A percentile compares a stretch with the other conserved stretches of the same genome.
Evolutionary conservation across 305 asterid genomes (phyloP).

Genomic region (Plantago rigida): DNA sequence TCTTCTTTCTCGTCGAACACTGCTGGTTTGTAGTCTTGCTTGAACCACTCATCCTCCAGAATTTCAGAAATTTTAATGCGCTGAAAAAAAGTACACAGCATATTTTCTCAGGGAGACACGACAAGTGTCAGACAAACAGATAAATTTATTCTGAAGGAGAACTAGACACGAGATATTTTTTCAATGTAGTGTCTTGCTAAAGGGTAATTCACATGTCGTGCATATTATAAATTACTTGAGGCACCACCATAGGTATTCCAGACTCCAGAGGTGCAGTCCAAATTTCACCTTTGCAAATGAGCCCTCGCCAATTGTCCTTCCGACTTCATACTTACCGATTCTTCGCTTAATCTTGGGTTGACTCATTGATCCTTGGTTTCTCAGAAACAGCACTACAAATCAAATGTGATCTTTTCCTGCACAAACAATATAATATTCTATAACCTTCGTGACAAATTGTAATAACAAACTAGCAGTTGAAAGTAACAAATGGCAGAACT

Average conservation of each 20-base stretch:
- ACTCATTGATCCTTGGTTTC: slow-evolving; percentile 36
- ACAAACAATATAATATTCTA: slow-evolving; percentile 3
- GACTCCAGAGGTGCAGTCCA: no score
- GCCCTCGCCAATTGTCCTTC: slow-evolving; percentile 96
- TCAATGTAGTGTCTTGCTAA: no score
- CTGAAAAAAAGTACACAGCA: slow-evolving; percentile 27
- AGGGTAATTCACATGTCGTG: no score
- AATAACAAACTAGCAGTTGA: not conserved
- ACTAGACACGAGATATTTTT: no score
- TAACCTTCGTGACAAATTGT: not conserved
- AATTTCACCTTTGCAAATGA: slow-evolving; percentile 84
- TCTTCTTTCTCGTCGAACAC: slow-evolving; percentile 46
- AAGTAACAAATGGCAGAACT: slow-evolving; percentile 5
- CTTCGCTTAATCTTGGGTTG: slow-evolving; percentile 58
- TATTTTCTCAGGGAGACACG: not conserved
- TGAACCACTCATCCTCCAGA: slow-evolving; percentile 59
- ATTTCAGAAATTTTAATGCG: slow-evolving; percentile 46
- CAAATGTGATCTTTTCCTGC: slow-evolving; percentile 28
- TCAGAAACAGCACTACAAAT: slow-evolving; percentile 14
- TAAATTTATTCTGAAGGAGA: no score
- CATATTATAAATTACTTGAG: no score
- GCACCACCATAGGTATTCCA: no score
- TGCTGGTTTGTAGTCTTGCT: slow-evolving; percentile 45
- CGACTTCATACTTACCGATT: slow-evolving; percentile 87
- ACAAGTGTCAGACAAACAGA: not conserved